Base-by-base conservation (phyloP, 495 filamentous ascomycete genomes). In the Pseudotulostoma volvatum region DNA sequence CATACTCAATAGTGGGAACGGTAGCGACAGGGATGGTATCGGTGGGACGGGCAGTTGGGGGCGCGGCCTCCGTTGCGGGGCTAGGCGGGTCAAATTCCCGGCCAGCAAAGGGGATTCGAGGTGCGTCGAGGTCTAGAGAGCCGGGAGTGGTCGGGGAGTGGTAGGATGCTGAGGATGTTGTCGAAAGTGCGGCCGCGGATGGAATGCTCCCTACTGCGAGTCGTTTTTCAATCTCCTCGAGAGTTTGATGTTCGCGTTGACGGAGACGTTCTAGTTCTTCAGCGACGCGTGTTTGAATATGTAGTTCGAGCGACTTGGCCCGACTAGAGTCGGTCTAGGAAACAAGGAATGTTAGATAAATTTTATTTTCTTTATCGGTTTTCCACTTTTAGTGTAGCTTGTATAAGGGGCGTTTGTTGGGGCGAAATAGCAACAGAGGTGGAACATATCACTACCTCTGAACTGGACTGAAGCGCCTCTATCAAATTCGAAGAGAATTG, bases 271-370 rank as follows among this genome's bases (percentile, higher is more conserved):
- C 68, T 36, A 97, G 79, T 59, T 96, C 92, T 45, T 74, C 62
- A 49, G 76, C 70, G 43, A 96, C 84, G 60, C 92, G 92, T 46
- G 69, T 61, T 64, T 95, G 85, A 53, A 95, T 80, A 45, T 84
- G 76, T 42, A 92, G 76, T 59, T 97, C 90, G 54, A 84, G 61
- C 59, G 74, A 59, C 59, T 81, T 82, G 48, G 77, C 66, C 51
- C 90, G 87, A 44, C 84, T 83, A 34, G 77, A 73, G 63, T 97
- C 84, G 58, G 77, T 83, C 85, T 93, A 59, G n/a, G n/a, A n/a
- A n/a, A 42, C 37, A 34, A 33, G 18, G 16, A 48, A 38, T 36
- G 37, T 51, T 49, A 34, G 40, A 44, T 15, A 37, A 19, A 32
- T 14, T 7, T 13, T 23, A 13, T 23, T 18, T 8, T n/a, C 17